Percentiles rank a stretch among this genome's conserved stretches.
phyloP scores from a whole-genome alignment of 371 early-diverging fungal species.

The Apophysomyces trapeziformis region DNA sequence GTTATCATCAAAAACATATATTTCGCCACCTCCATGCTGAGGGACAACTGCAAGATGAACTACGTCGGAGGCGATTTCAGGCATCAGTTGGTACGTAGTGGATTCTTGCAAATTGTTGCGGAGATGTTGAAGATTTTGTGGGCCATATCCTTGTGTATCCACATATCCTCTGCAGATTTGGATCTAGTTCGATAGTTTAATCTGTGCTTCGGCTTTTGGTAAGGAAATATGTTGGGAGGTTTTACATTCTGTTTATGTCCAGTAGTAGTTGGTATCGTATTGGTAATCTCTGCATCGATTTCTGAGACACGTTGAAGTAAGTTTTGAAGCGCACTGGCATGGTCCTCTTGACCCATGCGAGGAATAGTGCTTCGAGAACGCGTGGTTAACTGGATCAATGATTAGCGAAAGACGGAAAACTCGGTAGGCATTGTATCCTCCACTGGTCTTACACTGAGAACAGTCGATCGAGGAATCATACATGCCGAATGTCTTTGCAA shows the following conservation, averaged over 20 bases:
- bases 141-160: constrained; percentile 23
- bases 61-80: constrained; percentile 15
- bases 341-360: constrained; percentile 28
- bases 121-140: neutral
- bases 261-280: constrained; percentile 11
- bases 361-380: constrained; percentile 18
- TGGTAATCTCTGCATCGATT: constrained; percentile 34
- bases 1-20: constrained; percentile 32
- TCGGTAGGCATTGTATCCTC: neutral
- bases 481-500: neutral
- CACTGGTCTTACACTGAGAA: neutral
- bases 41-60: constrained; percentile 21
- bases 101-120: constrained; percentile 10
- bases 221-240: neutral
- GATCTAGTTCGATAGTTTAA: constrained; percentile 18
- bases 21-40: constrained; percentile 30
- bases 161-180: constrained; percentile 32
- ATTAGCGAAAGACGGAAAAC: neutral
- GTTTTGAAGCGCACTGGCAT: constrained; percentile 37
- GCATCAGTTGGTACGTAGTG: neutral
- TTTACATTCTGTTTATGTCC: constrained; percentile 31
- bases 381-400: neutral
- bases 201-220: too few relatives aligned
- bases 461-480: neutral
- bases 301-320: constrained; percentile 38